Percentiles rank a stretch among this genome's conserved stretches.
phyloP scores from a whole-genome alignment of 2,329 filamentous ascomycete species.

The Aspergillus neotritici region DNA sequence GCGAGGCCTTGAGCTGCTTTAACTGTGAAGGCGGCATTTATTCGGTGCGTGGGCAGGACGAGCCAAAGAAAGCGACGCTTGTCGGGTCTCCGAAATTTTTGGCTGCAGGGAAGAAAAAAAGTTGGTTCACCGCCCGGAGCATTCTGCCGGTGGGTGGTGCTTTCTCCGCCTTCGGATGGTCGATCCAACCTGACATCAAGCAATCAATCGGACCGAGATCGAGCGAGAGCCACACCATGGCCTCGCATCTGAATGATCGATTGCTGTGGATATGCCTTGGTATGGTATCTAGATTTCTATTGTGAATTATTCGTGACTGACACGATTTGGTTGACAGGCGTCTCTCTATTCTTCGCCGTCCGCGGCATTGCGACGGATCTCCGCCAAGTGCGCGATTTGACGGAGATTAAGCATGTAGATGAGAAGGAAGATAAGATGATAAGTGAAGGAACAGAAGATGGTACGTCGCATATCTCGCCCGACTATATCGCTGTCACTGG shows the following conservation, averaged over 20 bases:
- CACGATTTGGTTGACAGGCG: slow-evolving; percentile 19
- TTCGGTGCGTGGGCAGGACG: slow-evolving; percentile 20
- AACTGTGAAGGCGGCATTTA: slow-evolving; percentile 91
- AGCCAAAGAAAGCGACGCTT: slow-evolving; percentile 4
- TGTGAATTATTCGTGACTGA: slow-evolving; percentile 1
- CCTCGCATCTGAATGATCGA: slow-evolving; percentile 31
- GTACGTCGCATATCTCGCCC: slow-evolving; percentile 18
- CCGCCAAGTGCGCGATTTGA: slow-evolving; percentile 34
- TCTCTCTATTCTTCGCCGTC: slow-evolving; percentile 45
- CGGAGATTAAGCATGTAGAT: slow-evolving; percentile 57
- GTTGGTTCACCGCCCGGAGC: slow-evolving; percentile 29
- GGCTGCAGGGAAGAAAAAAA: slow-evolving; percentile 26
- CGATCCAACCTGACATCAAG: no score
- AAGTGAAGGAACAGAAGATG: slow-evolving; percentile 68
- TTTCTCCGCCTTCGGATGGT: slow-evolving; percentile 9
- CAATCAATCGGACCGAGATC: no score
- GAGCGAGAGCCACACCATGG: slow-evolving; percentile 21
- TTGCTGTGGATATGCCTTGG: slow-evolving; percentile 38
- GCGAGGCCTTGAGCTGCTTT: slow-evolving; percentile 87
- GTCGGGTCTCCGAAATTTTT: slow-evolving; percentile 22
- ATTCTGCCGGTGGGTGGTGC: slow-evolving; percentile 27
- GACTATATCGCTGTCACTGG: neutral
- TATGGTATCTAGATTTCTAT: slow-evolving; percentile 8
- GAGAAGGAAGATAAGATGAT: slow-evolving; percentile 66
- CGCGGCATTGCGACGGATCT: slow-evolving; percentile 53